These are phyloP conservation scores for Russula sp. DNA, from an alignment of 768 basidiomycete genomes.

Conservation along the genomic window DNA sequence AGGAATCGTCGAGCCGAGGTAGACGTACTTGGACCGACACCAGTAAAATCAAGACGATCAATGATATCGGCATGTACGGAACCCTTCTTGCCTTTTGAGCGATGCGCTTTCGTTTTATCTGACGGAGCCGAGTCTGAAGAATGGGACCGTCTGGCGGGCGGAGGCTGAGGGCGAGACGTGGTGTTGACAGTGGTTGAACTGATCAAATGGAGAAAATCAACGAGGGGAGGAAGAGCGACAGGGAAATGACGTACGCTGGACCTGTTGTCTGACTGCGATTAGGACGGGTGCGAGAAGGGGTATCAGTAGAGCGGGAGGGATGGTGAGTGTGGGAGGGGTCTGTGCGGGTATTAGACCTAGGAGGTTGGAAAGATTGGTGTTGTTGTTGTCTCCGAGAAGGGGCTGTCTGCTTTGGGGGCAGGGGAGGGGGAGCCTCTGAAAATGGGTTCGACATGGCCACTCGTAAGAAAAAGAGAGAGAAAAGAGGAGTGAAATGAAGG, in stretches of 20 bases:
- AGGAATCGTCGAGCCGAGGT: slow-evolving; percentile 18
- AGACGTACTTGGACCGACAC: slow-evolving; percentile 74
- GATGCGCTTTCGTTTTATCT: slow-evolving; percentile 47
- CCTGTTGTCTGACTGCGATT: slow-evolving; percentile 57
- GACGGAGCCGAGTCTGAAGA: slow-evolving; percentile 50
- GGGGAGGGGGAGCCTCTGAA: slow-evolving; percentile 34
- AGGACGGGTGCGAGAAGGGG: slow-evolving; percentile 47
- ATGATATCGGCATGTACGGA: slow-evolving; percentile 86
- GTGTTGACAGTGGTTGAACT: slow-evolving; percentile 11
- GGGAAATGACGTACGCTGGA: slow-evolving; percentile 41
- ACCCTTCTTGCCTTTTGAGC: slow-evolving; percentile 62
- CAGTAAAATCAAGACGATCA: slow-evolving; percentile 82
- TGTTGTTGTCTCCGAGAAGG: slow-evolving; percentile 31
- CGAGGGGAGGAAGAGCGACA: slow-evolving; percentile 20
- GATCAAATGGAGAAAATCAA: slow-evolving; percentile 18
- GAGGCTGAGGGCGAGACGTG: slow-evolving; percentile 31
- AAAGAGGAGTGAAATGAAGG: not conserved
- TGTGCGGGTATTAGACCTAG: slow-evolving; percentile 36
- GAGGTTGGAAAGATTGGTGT: slow-evolving; percentile 7
- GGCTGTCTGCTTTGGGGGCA: slow-evolving; percentile 38
- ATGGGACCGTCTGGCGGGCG: slow-evolving; percentile 44
- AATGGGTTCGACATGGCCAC: slow-evolving; percentile 22
- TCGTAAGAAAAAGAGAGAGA: not conserved
- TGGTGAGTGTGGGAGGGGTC: slow-evolving; percentile 72
- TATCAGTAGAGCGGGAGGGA: slow-evolving; percentile 47